A percentile compares a stretch with the other conserved stretches of the same genome.
phyloP scores from a whole-genome alignment of 2,329 filamentous ascomycete genomes.

The Epichloe amarillans region DNA sequence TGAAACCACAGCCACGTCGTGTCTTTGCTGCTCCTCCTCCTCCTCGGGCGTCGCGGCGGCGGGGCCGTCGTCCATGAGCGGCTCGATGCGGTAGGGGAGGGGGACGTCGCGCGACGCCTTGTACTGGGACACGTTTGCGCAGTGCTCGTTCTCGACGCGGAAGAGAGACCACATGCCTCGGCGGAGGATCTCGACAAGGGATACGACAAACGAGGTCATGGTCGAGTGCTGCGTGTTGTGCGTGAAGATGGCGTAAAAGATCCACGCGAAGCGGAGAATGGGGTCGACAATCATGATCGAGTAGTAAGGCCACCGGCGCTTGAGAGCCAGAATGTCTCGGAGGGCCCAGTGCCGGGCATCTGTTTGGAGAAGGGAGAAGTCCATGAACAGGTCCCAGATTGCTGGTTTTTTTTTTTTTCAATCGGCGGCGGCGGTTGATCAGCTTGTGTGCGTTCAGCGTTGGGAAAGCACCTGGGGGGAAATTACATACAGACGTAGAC shows the following conservation, averaged over 20 bases:
- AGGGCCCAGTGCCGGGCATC: slow-evolving; percentile 54
- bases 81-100: slow-evolving; percentile 54
- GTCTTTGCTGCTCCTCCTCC: slow-evolving; percentile 10
- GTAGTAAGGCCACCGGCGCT: slow-evolving; percentile 74
- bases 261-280: slow-evolving; percentile 82
- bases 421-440: not conserved
- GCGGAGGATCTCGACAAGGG: slow-evolving; percentile 66
- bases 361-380: slow-evolving; percentile 81
- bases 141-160: slow-evolving; percentile 96
- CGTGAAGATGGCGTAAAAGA: slow-evolving; percentile 80
- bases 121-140: slow-evolving; percentile 78
- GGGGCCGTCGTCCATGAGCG: slow-evolving; percentile 26
- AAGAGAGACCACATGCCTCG: slow-evolving; percentile 86
- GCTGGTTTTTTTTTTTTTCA: slow-evolving; percentile 28
- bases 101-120: slow-evolving; percentile 81
- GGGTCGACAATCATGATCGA: slow-evolving; percentile 70
- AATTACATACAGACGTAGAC: slow-evolving; percentile 54
- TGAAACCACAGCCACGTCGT: slow-evolving; percentile 3
- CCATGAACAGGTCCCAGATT: slow-evolving; percentile 92
- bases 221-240: slow-evolving; percentile 72
- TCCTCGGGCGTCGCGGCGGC: slow-evolving; percentile 8
- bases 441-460: not conserved
- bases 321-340: slow-evolving; percentile 68
- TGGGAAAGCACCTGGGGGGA: too few relatives aligned
- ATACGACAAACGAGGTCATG: slow-evolving; percentile 65